Conservation (phyloP, 2,329 filamentous ascomycete species). For the Amauroascus verrucosus region DNA sequence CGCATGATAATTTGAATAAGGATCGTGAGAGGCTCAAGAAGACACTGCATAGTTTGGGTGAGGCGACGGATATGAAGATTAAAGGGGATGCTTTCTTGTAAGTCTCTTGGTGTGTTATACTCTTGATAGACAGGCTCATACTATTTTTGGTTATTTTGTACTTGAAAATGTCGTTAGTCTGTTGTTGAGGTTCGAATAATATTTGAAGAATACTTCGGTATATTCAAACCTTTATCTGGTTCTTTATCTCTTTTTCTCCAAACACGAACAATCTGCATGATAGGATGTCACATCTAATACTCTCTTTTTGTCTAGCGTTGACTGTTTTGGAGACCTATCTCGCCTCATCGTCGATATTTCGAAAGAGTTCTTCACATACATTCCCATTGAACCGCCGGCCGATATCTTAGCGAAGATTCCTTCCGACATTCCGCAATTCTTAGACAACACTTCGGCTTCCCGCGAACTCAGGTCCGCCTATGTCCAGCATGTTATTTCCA, state of each 20-base stretch:
- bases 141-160: slow-evolving; percentile 12
- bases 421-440: slow-evolving; percentile 44
- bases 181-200: slow-evolving; percentile 8
- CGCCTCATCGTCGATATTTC: slow-evolving; percentile 44
- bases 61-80: slow-evolving; percentile 43
- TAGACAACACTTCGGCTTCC: slow-evolving; percentile 44
- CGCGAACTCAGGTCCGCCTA: slow-evolving; percentile 46
- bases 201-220: slow-evolving; percentile 9
- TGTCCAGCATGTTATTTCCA: slow-evolving; percentile 47
- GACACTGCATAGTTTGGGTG: slow-evolving; percentile 41
- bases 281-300: slow-evolving; percentile 11
- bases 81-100: slow-evolving; percentile 43
- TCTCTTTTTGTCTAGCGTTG: slow-evolving; percentile 36
- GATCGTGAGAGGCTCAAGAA: slow-evolving; percentile 43
- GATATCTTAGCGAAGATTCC: slow-evolving; percentile 45
- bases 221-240: slow-evolving; percentile 4
- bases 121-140: slow-evolving; percentile 6
- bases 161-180: slow-evolving; percentile 9
- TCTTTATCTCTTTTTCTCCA: slow-evolving; percentile 3
- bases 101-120: slow-evolving; percentile 27
- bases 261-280: background rate
- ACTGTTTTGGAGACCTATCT: slow-evolving; percentile 44
- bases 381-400: slow-evolving; percentile 42
- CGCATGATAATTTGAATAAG: slow-evolving; percentile 42
- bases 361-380: slow-evolving; percentile 43